Evolutionary conservation across 2,329 filamentous ascomycete species (phyloP).

Genomic region (Cephalotrichum gorgonifer): DNA sequence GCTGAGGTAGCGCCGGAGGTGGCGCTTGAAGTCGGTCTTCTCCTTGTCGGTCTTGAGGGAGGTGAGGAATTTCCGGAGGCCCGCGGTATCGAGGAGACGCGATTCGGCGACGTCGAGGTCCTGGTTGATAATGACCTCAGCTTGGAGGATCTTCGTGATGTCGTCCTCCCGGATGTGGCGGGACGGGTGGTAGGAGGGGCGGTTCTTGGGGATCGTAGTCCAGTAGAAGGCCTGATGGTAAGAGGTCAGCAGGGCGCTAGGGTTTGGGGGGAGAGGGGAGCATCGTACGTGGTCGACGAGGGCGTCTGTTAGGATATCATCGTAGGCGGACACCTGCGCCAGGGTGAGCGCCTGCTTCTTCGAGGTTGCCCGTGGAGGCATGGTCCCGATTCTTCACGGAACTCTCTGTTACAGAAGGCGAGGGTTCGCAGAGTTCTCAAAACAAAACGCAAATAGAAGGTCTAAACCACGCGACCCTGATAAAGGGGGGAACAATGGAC

Average conservation of each 20-base stretch:
- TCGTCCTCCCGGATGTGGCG: constrained; percentile 63
- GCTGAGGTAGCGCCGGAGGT: constrained; percentile 82
- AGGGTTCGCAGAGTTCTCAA: background rate
- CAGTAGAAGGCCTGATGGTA: constrained; percentile 76
- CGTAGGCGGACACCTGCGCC: constrained; percentile 80
- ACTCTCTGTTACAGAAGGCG: too few species aligned
- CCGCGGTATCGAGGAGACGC: constrained; percentile 61
- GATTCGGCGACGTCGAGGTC: constrained; percentile 61
- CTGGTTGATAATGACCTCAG: constrained; percentile 63
- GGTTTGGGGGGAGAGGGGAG: background rate
- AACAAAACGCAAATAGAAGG: background rate
- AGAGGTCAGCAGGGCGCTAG: background rate
- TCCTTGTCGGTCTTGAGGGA: constrained; percentile 65
- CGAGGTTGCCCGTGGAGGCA: constrained; percentile 9
- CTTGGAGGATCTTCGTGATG: constrained; percentile 49
- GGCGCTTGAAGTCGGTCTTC: constrained; percentile 74
- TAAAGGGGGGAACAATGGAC: background rate
- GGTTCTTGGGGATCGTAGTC: constrained; percentile 92
- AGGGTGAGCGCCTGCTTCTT: constrained; percentile 72
- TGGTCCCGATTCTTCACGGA: background rate
- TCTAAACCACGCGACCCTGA: background rate
- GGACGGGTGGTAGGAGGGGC: constrained; percentile 72
- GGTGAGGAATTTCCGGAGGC: constrained; percentile 60
- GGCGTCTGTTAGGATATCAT: constrained; percentile 91
- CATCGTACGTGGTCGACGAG: constrained; percentile 85